Conservation (phyloP, 2,329 filamentous ascomycete species). For the Colletotrichum sp. region DNA sequence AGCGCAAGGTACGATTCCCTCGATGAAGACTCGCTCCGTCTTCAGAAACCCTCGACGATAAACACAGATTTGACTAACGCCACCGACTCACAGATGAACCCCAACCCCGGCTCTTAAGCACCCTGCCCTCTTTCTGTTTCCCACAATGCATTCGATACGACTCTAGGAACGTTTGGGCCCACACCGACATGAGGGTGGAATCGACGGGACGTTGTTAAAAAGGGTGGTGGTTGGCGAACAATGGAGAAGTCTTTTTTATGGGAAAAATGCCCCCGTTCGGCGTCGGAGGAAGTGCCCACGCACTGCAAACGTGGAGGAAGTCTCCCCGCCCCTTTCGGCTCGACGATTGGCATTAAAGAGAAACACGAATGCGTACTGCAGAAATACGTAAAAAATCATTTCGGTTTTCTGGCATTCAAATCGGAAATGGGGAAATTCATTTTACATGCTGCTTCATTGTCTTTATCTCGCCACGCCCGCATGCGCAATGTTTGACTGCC, state of each 20-base stretch:
- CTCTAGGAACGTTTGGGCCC: constrained; percentile 22
- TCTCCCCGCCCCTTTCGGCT: neutral
- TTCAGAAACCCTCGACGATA: neutral
- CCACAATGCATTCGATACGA: constrained; percentile 21
- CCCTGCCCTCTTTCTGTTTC: constrained; percentile 7
- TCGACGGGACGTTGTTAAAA: constrained; percentile 19
- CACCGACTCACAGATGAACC: constrained; percentile 41
- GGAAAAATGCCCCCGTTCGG: constrained; percentile 8
- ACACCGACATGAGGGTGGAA: constrained; percentile 21
- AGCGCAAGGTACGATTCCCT: constrained; percentile 81
- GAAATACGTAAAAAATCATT: constrained; percentile 17
- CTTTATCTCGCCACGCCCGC: neutral
- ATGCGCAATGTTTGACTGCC: neutral
- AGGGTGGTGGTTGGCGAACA: constrained; percentile 11
- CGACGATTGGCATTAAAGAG: neutral
- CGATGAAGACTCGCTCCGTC: neutral
- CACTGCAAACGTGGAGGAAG: neutral
- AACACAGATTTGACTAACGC: constrained; percentile 19
- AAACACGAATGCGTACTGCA: constrained; percentile 21
- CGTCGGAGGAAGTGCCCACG: neutral
- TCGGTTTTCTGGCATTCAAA: constrained; percentile 18
- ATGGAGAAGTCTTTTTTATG: constrained; percentile 15
- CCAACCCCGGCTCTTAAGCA: constrained; percentile 43
- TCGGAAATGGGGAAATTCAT: constrained; percentile 14
- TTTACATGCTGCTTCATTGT: neutral